Conservation (phyloP, 306 rosid genomes). For the Quercus gilva region DNA sequence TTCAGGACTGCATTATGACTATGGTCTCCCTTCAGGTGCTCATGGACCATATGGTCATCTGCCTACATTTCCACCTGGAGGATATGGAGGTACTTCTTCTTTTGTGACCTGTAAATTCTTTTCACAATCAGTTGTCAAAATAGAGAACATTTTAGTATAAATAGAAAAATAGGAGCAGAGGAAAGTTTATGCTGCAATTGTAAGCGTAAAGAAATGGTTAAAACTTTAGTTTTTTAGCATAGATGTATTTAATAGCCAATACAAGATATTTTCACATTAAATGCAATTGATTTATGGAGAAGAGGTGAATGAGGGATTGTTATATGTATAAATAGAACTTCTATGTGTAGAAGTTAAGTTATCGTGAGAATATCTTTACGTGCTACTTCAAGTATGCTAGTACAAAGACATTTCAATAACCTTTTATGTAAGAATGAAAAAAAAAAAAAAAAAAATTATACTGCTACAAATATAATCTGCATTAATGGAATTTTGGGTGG, state of each 20-base stretch:
- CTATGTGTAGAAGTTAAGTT: background rate
- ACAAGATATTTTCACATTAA: background rate
- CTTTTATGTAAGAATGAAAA: background rate
- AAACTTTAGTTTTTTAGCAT: background rate
- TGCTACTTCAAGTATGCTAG: background rate
- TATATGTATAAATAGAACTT: background rate
- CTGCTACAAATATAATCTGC: background rate
- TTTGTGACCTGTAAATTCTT: background rate
- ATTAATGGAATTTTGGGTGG: background rate
- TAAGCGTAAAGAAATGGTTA: background rate
- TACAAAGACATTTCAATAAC: background rate
- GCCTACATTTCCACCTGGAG: constrained; percentile 33
- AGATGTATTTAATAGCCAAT: background rate
- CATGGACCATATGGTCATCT: constrained; percentile 31
- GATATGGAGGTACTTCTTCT: constrained; percentile 40
- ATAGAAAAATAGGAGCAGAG: constrained; percentile 1
- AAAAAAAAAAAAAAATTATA: background rate
- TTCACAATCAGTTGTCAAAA: background rate
- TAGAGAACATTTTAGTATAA: background rate
- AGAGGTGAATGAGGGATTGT: background rate
- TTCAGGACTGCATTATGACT: constrained; percentile 36
- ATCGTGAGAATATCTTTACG: background rate
- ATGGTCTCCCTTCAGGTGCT: constrained; percentile 29
- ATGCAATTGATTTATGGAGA: background rate
- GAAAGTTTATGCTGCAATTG: background rate